Evolutionary conservation across 345 rosid species (phyloP).

Genomic region (Turritis glabra): DNA sequence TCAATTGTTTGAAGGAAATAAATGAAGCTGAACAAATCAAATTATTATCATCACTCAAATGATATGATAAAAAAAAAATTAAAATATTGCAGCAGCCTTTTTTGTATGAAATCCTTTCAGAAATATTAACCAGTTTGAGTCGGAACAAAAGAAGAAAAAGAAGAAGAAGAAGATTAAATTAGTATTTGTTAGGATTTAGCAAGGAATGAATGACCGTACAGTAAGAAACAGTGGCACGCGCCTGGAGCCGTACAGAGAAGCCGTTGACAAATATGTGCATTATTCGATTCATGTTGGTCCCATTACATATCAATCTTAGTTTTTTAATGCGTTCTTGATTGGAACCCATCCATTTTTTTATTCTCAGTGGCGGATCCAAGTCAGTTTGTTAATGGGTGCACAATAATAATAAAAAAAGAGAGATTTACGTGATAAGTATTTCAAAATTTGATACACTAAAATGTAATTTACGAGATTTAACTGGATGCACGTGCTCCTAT

Average conservation of each 20-base stretch:
- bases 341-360: constrained; percentile 32
- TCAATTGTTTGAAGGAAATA: no score
- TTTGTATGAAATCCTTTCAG: background rate
- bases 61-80: no score
- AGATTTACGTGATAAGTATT: no score
- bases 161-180: background rate
- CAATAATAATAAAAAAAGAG: no score
- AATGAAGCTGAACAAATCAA: no score
- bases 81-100: background rate
- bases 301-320: background rate
- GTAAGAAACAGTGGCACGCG: constrained; percentile 23
- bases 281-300: constrained; percentile 17
- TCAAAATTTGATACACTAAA: no score
- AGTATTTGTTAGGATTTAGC: background rate
- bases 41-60: no score
- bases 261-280: constrained; percentile 31
- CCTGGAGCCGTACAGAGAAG: constrained; percentile 40
- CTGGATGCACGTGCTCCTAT: no score
- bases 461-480: no score
- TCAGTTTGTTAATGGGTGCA: no score
- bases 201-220: constrained; percentile 37
- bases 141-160: constrained; percentile 3
- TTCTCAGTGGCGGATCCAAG: no score
- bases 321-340: constrained; percentile 36
- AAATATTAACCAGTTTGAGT: background rate